phyloP scores from a whole-genome alignment of 1,284 basidiomycete species.

The Fomitopsis pinicola region DNA sequence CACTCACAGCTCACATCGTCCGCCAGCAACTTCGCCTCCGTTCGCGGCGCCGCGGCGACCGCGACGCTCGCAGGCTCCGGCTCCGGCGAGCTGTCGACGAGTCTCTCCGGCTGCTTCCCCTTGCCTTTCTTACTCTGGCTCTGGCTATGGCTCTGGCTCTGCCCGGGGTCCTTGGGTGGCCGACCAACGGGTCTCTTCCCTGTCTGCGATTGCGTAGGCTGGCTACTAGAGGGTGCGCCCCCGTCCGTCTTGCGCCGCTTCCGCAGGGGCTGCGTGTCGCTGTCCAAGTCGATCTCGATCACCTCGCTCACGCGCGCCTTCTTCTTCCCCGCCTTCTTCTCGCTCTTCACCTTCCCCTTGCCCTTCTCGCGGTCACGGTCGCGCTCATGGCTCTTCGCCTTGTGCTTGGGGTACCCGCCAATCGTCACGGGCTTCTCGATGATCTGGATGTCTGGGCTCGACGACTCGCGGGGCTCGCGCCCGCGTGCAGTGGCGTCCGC shows the following conservation, averaged over 20 bases:
- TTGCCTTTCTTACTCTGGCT: neutral
- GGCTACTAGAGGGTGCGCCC: neutral
- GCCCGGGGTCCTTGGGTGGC: neutral
- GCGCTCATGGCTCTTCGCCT: neutral
- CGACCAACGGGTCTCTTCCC: neutral
- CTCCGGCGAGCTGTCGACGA: neutral
- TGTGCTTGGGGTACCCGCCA: neutral
- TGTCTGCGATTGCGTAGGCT: neutral
- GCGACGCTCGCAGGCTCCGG: neutral
- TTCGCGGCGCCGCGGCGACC: neutral
- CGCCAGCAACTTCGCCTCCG: neutral
- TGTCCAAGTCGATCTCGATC: neutral
- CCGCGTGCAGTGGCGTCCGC: neutral
- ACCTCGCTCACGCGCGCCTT: neutral
- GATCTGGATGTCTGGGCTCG: constrained; percentile 6
- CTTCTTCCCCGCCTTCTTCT: neutral
- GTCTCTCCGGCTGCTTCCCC: neutral
- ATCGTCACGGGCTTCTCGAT: constrained; percentile 1
- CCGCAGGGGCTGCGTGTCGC: neutral
- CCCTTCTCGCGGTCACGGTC: neutral
- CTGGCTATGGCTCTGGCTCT: neutral
- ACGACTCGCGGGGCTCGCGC: neutral
- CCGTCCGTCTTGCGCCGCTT: constrained; percentile 11
- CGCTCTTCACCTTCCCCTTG: neutral
- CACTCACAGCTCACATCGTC: constrained; percentile 3